A percentile compares a stretch with the other conserved stretches of the same genome.
Conservation (phyloP, 345 rosid species). For the Salix koriyanagi region DNA sequence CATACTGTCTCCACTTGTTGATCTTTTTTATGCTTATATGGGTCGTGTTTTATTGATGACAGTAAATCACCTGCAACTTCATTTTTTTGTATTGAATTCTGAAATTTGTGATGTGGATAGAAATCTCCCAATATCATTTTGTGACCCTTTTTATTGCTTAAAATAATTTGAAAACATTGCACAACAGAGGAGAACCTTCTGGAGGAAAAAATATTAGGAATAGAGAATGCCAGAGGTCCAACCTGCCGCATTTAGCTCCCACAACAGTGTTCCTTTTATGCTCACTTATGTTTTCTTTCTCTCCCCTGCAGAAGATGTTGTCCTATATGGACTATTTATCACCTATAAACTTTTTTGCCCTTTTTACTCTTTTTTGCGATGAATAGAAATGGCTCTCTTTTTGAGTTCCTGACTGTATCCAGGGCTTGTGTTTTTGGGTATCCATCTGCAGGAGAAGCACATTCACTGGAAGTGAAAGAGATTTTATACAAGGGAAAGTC, state of each 20-base stretch:
- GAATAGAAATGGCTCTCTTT: background rate
- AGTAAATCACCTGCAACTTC: background rate
- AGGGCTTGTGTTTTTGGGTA: background rate
- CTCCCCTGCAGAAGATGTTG: background rate
- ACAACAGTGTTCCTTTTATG: background rate
- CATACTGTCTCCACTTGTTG: background rate
- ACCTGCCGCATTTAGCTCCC: background rate
- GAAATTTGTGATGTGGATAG: background rate
- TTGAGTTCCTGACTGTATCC: background rate
- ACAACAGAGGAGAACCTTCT: background rate
- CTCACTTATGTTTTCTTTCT: background rate
- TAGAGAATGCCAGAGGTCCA: background rate
- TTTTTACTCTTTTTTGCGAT: background rate
- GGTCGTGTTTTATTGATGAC: background rate
- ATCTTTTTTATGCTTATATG: background rate
- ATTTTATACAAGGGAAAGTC: slow-evolving; percentile 70
- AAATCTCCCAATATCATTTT: background rate
- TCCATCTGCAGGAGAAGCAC: slow-evolving; percentile 75
- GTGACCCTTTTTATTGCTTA: background rate
- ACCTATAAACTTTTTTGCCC: no score
- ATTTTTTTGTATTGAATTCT: background rate
- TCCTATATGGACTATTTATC: no score
- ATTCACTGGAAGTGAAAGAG: slow-evolving; percentile 75
- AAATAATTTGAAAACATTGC: background rate
- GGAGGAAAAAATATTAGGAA: background rate